A percentile compares a stretch with the other conserved stretches of the same genome.
Evolutionary conservation across 306 rosid genomes (phyloP).

Genomic region (Cajanus cajan): DNA sequence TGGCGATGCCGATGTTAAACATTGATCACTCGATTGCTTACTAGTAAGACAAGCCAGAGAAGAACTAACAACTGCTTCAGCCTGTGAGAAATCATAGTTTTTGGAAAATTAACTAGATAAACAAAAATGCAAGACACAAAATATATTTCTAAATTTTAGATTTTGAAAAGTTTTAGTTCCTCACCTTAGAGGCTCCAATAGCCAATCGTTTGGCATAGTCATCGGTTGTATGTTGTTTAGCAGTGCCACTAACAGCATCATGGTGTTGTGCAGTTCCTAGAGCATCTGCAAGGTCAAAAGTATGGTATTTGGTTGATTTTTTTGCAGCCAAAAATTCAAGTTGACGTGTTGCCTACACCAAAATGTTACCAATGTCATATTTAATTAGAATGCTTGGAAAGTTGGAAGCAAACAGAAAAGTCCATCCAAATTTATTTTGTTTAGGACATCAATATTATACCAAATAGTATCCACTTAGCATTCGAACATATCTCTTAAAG

Average conservation of each 20-base stretch:
- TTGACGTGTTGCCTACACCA: constrained; percentile 68
- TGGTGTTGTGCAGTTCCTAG: constrained; percentile 87
- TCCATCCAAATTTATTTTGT: background rate
- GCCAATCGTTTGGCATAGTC: constrained; percentile 81
- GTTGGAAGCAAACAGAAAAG: background rate
- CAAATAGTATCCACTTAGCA: constrained; percentile 81
- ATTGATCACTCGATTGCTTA: constrained; percentile 43
- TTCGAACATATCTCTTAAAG: constrained; percentile 72
- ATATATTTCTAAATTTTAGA: background rate
- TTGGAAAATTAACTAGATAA: constrained; percentile 1
- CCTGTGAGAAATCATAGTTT: constrained; percentile 41
- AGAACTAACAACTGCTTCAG: constrained; percentile 70
- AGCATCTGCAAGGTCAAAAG: constrained; percentile 71
- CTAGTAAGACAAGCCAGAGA: constrained; percentile 63
- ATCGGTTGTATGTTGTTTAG: constrained; percentile 80
- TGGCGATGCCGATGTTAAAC: constrained; percentile 29
- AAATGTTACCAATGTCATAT: constrained; percentile 3
- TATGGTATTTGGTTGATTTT: constrained; percentile 27
- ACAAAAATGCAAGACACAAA: background rate
- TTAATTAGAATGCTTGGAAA: background rate
- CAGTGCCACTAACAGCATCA: constrained; percentile 85
- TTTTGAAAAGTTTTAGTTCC: constrained; percentile 5
- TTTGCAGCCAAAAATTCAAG: constrained; percentile 66
- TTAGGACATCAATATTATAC: constrained; percentile 39
- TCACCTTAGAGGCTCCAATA: constrained; percentile 71